Base-by-base conservation (phyloP, 1,284 basidiomycete species). In the Rhodotorula sp. region DNA sequence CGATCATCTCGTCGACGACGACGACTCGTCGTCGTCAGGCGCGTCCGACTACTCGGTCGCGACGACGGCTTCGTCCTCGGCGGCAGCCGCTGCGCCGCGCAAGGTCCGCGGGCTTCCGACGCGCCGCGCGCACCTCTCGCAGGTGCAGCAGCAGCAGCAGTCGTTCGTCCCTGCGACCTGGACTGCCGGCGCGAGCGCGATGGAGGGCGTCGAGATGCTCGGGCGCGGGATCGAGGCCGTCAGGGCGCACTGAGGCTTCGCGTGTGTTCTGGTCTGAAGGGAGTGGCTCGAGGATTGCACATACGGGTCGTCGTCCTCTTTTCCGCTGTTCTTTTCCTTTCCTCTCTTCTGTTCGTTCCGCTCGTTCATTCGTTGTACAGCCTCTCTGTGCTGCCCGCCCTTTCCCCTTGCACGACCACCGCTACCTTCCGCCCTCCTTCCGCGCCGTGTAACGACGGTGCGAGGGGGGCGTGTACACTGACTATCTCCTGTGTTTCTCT, bases 51-150 rank as follows among this genome's bases (percentile, higher is more conserved):
- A 14, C 21, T 27, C 44, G 60, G 49, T 19, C n/a, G 12, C 27
- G 60, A 34, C 21, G 59, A 14, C 4, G 44, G 13, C 14, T 34
- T 34, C 34, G 34, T 42, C 25, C 34, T 25, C 50, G 34, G 12
- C 41, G 21, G 5, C 19, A 4, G 13, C 5, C 4, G 41, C n/a
- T 14, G n/a, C 27, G 42, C 27, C 44, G 19, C 57, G 67, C 3
- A 54, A 69, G 53, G 45, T 69, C 23, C 64, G 64, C 54, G 64
- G 54, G 10, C 64, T 70, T 7, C 68, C 68, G 41, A 23, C n/a
- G 21, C 50, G 49, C 50, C 34, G 62, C 21, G 49, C 27, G 19
- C 34, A 1, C 23, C n/a, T 34, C 19, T 8, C 41, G 42, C 61
- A 5, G 42, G 42, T 42, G 61, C 52, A 3, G 50, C 62, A 34